A percentile compares a stretch with the other conserved stretches of the same genome.
Conservation (phyloP, 768 basidiomycete genomes). For the Naganishia friedmannii region DNA sequence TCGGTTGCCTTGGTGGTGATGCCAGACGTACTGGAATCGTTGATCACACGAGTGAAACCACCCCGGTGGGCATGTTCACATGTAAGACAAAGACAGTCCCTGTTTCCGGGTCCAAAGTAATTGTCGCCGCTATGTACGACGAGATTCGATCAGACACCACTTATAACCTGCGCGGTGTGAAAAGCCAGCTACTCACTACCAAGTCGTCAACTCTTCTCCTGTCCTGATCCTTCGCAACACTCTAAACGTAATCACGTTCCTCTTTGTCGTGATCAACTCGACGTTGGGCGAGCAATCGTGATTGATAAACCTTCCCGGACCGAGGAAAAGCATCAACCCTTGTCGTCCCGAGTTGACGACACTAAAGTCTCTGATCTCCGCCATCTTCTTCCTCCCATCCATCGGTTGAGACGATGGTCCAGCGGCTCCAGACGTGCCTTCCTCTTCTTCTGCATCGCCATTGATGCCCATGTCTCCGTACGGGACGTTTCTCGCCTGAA, state of each 20-base stretch:
- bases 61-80: constrained; percentile 22
- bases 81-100: constrained; percentile 25
- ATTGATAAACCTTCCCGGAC: constrained; percentile 50
- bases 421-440: not conserved
- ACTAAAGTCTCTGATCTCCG: constrained; percentile 42
- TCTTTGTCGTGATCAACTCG: constrained; percentile 38
- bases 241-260: constrained; percentile 48
- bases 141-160: not conserved
- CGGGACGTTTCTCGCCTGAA: constrained; percentile 7
- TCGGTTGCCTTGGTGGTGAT: not conserved
- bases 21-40: not conserved
- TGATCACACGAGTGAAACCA: constrained; percentile 1
- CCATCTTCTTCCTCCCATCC: not conserved
- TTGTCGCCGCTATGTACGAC: constrained; percentile 4
- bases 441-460: not conserved
- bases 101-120: constrained; percentile 21
- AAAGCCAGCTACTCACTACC: constrained; percentile 38
- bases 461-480: constrained; percentile 9
- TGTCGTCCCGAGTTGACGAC: constrained; percentile 46
- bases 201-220: constrained; percentile 49
- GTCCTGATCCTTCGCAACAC: constrained; percentile 39
- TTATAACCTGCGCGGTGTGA: not conserved
- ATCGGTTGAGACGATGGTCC: not conserved
- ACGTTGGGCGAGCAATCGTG: constrained; percentile 51
- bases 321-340: constrained; percentile 46